Evolutionary conservation across 1,284 basidiomycete genomes (phyloP), one percentile per base, ranked within the genome.

Genomic region (Pseudozyma sp.): DNA sequence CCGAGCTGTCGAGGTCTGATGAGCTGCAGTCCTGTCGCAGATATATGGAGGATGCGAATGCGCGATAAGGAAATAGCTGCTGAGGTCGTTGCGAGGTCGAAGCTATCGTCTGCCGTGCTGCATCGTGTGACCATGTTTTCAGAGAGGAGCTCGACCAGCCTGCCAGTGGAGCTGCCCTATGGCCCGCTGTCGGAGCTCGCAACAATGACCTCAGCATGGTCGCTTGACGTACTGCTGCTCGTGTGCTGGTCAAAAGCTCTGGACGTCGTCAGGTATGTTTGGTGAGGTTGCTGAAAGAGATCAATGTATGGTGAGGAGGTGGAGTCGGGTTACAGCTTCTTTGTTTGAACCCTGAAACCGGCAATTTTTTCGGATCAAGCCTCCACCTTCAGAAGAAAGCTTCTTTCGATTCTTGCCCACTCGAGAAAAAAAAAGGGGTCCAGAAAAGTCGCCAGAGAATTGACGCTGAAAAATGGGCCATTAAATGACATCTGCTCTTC

Each of bases 291-390:
- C 25, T 31, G 6, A 31, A 3, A 3, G 6, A 31, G 25, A 31
- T 31, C 25, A 31, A 31, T 3, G 25, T 31, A 31, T 31, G 25
- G 25, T 31, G 25, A 31, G 25, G 25, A 31, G 25, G 25, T 6
- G 3, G 25, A 31, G 3, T 31, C 6, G 25, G 6, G 25, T 31
- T 3, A 6, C 25, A 31, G 25, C 25, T 31, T 58, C 52, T 43
- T 53, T 18, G 16, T 2, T 45, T 66, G 58, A 56, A 60, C 57
- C 57, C 64, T 60, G 45, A 60, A 59, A 31, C 44, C 43, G 53
- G 58, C 57, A 55, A 55, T 55, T 47, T 60, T 66, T 66, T 56
- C 48, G 63, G 56, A 31, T 31, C 35, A 13, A 31, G 39, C 25
- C 25, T 19, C 35, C 25, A 38, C 44, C 38, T 40, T 10, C 47